These are phyloP conservation scores for Pseudogymnoascus sp. DNA, from an alignment of 2,329 filamentous ascomycete genomes.

Conservation along the genomic window DNA sequence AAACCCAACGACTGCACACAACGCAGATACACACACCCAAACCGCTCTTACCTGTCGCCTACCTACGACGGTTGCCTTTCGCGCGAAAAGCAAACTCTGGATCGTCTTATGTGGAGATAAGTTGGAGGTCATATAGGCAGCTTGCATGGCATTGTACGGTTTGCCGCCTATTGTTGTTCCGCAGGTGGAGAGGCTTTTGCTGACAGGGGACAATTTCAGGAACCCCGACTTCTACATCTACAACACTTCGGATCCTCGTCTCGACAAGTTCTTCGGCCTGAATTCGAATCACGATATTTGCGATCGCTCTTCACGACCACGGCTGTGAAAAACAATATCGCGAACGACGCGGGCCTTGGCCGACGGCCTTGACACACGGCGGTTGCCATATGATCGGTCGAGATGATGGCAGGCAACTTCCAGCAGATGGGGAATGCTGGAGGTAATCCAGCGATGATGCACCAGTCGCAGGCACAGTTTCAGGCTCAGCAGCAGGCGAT, in stretches of 20 bases:
- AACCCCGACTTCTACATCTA: constrained; percentile 7
- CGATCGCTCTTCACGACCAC: background rate
- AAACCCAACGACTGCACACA: background rate
- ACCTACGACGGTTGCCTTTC: constrained; percentile 1
- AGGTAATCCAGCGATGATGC: constrained; percentile 20
- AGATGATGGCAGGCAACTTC: constrained; percentile 27
- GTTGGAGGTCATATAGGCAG: constrained; percentile 5
- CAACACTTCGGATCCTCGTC: background rate
- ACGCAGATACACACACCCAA: background rate
- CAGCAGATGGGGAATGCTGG: constrained; percentile 24
- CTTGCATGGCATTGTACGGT: constrained; percentile 6
- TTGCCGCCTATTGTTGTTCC: constrained; percentile 5
- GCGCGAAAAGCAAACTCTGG: background rate
- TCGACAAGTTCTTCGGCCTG: background rate
- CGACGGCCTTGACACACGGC: constrained; percentile 1
- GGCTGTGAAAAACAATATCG: constrained; percentile 3
- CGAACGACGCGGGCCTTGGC: constrained; percentile 2
- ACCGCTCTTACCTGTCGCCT: background rate
- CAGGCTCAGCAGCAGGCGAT: constrained; percentile 17
- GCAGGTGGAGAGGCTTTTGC: background rate
- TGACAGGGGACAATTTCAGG: constrained; percentile 5
- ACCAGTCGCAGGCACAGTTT: constrained; percentile 3
- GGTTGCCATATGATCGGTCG: constrained; percentile 15
- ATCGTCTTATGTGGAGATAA: constrained; percentile 1
- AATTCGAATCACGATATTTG: constrained; percentile 4